Evolutionary conservation across 495 filamentous ascomycete species (phyloP).

Genomic region (Zalerion maritima): DNA sequence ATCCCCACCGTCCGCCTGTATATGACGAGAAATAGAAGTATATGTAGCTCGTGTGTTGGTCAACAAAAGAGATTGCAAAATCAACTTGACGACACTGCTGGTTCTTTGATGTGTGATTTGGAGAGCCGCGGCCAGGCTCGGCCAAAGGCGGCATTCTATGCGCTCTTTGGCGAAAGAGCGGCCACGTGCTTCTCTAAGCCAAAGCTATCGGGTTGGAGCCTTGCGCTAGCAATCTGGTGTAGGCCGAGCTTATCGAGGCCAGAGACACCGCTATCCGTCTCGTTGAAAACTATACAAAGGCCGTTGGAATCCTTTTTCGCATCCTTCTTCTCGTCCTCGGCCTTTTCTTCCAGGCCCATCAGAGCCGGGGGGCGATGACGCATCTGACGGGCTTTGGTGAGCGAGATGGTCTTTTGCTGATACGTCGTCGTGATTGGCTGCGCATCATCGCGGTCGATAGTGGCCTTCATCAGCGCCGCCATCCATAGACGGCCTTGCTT

Average conservation of each 20-base stretch:
- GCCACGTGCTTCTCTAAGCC: too few relatives aligned
- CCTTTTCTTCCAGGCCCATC: constrained; percentile 52
- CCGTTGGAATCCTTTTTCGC: constrained; percentile 18
- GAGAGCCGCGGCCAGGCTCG: too few relatives aligned
- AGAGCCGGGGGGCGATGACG: constrained; percentile 77
- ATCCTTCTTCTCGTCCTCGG: constrained; percentile 16
- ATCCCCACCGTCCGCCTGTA: too few relatives aligned
- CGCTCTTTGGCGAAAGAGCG: too few relatives aligned
- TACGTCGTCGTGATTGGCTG: constrained; percentile 75
- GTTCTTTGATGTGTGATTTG: too few relatives aligned
- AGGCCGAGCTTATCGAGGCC: constrained; percentile 31
- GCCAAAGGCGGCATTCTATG: too few relatives aligned
- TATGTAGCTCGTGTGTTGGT: too few relatives aligned
- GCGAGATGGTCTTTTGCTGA: constrained; percentile 81
- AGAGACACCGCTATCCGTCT: constrained; percentile 34
- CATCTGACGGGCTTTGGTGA: constrained; percentile 70
- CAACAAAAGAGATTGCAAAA: too few relatives aligned
- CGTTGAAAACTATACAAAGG: constrained; percentile 33
- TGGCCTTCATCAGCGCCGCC: constrained; percentile 98
- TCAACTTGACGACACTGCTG: too few relatives aligned
- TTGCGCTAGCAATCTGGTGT: constrained; percentile 21
- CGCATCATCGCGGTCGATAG: constrained; percentile 83
- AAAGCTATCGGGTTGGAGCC: too few relatives aligned
- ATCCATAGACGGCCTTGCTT: constrained; percentile 90
- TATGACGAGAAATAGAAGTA: too few relatives aligned